Conservation (phyloP, 257 asterid species). For the Penstemon newberryi region DNA sequence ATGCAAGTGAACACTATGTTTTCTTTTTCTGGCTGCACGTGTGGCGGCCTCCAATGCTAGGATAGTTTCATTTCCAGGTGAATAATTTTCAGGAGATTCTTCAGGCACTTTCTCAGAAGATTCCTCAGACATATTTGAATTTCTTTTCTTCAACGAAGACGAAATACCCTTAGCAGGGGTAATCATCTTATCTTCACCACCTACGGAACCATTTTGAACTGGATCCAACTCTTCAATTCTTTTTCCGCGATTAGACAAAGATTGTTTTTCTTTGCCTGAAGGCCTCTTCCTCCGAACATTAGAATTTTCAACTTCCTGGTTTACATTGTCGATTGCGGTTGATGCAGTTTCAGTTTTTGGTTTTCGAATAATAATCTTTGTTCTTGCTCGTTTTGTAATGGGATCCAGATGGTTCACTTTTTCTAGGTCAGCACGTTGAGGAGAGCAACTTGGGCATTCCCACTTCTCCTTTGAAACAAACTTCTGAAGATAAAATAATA, state of each 20-base stretch:
- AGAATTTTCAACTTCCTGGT: slow-evolving; percentile 37
- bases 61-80: slow-evolving; percentile 33
- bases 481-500: slow-evolving; percentile 25
- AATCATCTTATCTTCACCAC: slow-evolving; percentile 31
- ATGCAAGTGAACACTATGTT: slow-evolving; percentile 30
- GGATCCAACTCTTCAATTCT: slow-evolving; percentile 39
- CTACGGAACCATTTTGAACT: slow-evolving; percentile 38
- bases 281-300: slow-evolving; percentile 44
- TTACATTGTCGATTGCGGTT: slow-evolving; percentile 37
- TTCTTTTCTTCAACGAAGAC: slow-evolving; percentile 32
- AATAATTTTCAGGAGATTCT: slow-evolving; percentile 29
- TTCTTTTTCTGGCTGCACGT: slow-evolving; percentile 46
- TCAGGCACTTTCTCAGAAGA: slow-evolving; percentile 41
- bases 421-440: slow-evolving; percentile 33
- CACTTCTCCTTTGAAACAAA: slow-evolving; percentile 59
- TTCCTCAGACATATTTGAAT: slow-evolving; percentile 33
- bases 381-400: slow-evolving; percentile 51
- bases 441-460: slow-evolving; percentile 64
- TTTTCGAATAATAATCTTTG: slow-evolving; percentile 46
- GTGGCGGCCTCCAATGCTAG: slow-evolving; percentile 36
- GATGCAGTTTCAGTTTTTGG: slow-evolving; percentile 44
- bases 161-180: slow-evolving; percentile 34
- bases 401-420: slow-evolving; percentile 37
- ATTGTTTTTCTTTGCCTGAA: slow-evolving; percentile 44
- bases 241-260: slow-evolving; percentile 32